Conservation (phyloP, 768 basidiomycete species). For the Macrolepiota fuliginosa region DNA sequence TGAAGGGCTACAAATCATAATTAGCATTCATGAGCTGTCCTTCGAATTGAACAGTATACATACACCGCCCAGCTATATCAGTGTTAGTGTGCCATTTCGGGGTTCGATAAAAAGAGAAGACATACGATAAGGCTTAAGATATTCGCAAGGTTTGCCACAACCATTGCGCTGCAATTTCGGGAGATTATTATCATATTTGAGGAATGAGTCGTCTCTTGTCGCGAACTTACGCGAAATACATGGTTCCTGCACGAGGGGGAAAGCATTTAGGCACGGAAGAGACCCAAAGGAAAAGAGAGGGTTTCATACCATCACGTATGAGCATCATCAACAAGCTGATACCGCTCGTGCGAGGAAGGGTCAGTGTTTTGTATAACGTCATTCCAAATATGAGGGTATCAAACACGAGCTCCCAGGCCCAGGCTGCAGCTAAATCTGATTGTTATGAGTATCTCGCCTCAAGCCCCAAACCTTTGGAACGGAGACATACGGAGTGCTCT, state of each 20-base stretch:
- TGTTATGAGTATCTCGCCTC: not conserved
- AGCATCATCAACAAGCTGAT: constrained; percentile 26
- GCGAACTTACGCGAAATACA: constrained; percentile 37
- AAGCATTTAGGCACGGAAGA: not conserved
- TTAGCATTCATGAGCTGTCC: not conserved
- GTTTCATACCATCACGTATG: constrained; percentile 36
- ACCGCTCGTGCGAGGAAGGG: constrained; percentile 16
- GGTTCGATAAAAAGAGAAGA: not conserved
- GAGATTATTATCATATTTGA: constrained; percentile 12
- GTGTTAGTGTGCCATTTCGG: not conserved
- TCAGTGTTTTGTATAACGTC: constrained; percentile 35
- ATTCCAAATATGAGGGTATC: constrained; percentile 38
- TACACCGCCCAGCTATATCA: constrained; percentile 4
- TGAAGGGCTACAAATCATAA: constrained; percentile 15
- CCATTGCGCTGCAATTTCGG: not conserved
- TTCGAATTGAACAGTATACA: not conserved
- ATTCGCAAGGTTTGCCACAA: constrained; percentile 9
- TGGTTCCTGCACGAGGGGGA: constrained; percentile 24
- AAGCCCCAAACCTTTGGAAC: not conserved
- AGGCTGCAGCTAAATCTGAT: constrained; percentile 32
- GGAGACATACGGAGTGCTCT: not conserved
- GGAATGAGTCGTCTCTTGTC: not conserved
- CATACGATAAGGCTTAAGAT: constrained; percentile 17
- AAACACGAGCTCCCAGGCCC: constrained; percentile 36
- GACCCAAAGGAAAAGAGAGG: not conserved